These are phyloP conservation scores for Anethum foeniculum DNA, from an alignment of 140 eudicot genomes.

Conservation along the genomic window DNA sequence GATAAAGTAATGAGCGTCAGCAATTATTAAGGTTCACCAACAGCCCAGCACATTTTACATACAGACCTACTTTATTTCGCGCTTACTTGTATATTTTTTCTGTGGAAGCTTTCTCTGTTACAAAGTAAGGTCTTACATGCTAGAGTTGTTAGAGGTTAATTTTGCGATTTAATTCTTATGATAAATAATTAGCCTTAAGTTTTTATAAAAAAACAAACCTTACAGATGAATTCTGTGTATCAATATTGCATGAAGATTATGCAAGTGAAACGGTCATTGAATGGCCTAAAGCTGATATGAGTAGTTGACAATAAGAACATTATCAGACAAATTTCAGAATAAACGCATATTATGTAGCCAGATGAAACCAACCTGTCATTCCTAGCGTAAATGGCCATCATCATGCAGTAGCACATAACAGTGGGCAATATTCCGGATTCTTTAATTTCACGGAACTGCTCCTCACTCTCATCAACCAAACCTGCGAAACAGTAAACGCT, in stretches of 20 bases:
- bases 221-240: neutral
- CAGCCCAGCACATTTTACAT: neutral
- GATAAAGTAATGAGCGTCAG: neutral
- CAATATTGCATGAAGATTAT: neutral
- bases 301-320: neutral
- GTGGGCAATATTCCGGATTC: constrained; percentile 75
- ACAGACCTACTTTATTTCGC: neutral
- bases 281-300: neutral
- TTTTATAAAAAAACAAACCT: neutral
- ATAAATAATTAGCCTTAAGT: neutral
- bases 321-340: neutral
- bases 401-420: constrained; percentile 93
- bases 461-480: constrained; percentile 89
- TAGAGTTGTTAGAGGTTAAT: neutral
- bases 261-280: neutral
- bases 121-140: neutral
- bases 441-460: constrained; percentile 82
- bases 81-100: neutral
- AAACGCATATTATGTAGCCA: neutral
- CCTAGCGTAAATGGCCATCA: constrained; percentile 78
- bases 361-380: constrained; percentile 56
- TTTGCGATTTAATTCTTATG: neutral
- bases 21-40: neutral
- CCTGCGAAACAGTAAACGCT: constrained; percentile 92
- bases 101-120: neutral